phyloP scores from a whole-genome alignment of 371 early-diverging fungal genomes.

The Mucor mucedo region DNA sequence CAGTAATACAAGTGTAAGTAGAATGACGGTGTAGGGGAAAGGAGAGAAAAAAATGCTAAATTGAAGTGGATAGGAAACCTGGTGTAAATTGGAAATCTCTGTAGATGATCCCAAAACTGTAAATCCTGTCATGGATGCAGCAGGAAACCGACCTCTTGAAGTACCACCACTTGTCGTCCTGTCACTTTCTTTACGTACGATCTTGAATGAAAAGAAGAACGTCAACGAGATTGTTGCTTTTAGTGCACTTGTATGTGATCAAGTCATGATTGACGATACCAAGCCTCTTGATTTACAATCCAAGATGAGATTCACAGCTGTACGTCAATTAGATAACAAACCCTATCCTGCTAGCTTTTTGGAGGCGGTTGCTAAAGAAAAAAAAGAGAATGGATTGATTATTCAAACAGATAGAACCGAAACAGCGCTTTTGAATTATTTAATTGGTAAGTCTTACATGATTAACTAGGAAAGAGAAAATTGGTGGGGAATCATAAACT shows the following conservation, averaged over 20 bases:
- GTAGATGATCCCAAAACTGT: conserved; percentile 79
- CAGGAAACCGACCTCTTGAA: conserved; percentile 37
- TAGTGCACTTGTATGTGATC: conserved; percentile 29
- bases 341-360: conserved; percentile 70
- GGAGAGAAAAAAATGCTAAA: not conserved
- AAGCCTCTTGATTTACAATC: conserved; percentile 45
- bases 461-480: not conserved
- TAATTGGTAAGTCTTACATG: conserved; percentile 59
- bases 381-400: conserved; percentile 31
- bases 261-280: conserved; percentile 65
- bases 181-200: conserved; percentile 82
- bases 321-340: conserved; percentile 68
- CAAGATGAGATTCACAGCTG: conserved; percentile 65
- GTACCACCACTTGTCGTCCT: conserved; percentile 87
- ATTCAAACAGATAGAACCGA: conserved; percentile 65
- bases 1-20: conserved; percentile 52
- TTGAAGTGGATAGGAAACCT: conserved; percentile 55
- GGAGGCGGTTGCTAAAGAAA: conserved; percentile 44
- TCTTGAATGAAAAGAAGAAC: conserved; percentile 80
- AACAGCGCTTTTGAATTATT: conserved; percentile 65
- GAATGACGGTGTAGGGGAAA: not conserved
- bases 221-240: conserved; percentile 87
- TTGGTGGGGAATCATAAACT: no score
- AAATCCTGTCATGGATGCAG: conserved; percentile 58
- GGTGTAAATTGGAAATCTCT: conserved; percentile 84